Conservation (phyloP, 140 eudicot genomes). For the Erigeron philadelphicus region DNA sequence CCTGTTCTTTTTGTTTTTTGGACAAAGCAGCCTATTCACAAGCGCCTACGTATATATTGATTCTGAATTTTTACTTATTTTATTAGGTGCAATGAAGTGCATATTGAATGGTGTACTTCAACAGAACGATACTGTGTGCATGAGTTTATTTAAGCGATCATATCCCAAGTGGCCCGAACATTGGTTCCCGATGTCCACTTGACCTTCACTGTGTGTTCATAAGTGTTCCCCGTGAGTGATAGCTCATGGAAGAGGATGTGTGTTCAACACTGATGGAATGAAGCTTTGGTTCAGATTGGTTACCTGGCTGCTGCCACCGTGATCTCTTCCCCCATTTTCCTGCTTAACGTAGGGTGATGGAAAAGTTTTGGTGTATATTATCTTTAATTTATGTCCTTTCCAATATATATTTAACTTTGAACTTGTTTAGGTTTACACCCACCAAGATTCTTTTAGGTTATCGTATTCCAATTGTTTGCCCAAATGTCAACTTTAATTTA, state of each 20-base stretch:
- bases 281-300: conserved; percentile 89
- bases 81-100: conserved; percentile 95
- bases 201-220: conserved; percentile 23
- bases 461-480: background rate
- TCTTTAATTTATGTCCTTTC: background rate
- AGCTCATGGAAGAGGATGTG: conserved; percentile 13
- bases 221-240: conserved; percentile 9
- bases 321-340: conserved; percentile 17
- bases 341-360: conserved; percentile 6
- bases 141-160: conserved; percentile 87
- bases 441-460: background rate
- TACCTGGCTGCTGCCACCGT: conserved; percentile 29
- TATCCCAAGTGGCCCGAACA: conserved; percentile 96
- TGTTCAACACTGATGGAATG: conserved; percentile 56
- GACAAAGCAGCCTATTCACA: background rate
- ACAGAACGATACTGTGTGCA: conserved; percentile 88
- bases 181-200: conserved; percentile 65
- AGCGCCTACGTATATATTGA: background rate
- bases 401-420: background rate
- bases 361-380: conserved; percentile 17
- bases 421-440: background rate
- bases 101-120: conserved; percentile 81
- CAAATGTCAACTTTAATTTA: too few relatives aligned
- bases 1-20: background rate
- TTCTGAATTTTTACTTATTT: background rate